phyloP scores from a whole-genome alignment of 345 rosid species.

The Rhodamnia argentea region DNA sequence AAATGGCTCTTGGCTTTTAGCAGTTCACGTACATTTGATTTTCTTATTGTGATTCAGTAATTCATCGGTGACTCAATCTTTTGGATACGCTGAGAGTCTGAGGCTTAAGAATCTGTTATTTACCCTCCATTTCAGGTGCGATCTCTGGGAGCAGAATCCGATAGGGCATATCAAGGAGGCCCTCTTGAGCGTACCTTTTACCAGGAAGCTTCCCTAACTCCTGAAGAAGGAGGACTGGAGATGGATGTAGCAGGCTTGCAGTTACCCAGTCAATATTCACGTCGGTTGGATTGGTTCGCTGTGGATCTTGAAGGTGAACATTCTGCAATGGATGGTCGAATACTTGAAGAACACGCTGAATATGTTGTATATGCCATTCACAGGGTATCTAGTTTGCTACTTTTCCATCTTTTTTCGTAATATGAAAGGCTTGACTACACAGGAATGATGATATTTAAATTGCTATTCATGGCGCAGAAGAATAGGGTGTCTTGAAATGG shows the following conservation, averaged over 20 bases:
- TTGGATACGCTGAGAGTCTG: not conserved
- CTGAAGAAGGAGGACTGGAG: conserved; percentile 39
- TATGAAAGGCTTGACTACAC: not conserved
- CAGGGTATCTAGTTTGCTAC: conserved; percentile 46
- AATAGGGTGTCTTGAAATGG: not conserved
- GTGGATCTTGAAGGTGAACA: conserved; percentile 99
- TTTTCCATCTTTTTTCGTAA: conserved; percentile 8
- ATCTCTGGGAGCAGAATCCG: conserved; percentile 91
- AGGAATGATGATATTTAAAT: not conserved
- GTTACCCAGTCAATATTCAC: conserved; percentile 50
- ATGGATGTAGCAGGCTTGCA: conserved; percentile 26
- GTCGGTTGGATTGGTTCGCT: conserved; percentile 85
- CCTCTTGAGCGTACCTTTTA: conserved; percentile 70
- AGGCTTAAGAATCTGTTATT: not conserved
- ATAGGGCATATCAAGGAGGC: conserved; percentile 86
- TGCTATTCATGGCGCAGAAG: not conserved
- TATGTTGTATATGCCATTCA: conserved; percentile 97
- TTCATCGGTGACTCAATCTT: not conserved
- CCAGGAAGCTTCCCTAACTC: conserved; percentile 45
- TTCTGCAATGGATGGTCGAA: conserved; percentile 98
- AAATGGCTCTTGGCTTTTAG: not conserved
- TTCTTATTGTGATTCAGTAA: not conserved
- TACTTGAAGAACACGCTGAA: conserved; percentile 94
- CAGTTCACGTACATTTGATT: not conserved
- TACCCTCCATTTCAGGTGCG: conserved; percentile 44